Base-by-base conservation (phyloP, 2,329 filamentous ascomycete species). In the Dactylonectria estremocensis region DNA sequence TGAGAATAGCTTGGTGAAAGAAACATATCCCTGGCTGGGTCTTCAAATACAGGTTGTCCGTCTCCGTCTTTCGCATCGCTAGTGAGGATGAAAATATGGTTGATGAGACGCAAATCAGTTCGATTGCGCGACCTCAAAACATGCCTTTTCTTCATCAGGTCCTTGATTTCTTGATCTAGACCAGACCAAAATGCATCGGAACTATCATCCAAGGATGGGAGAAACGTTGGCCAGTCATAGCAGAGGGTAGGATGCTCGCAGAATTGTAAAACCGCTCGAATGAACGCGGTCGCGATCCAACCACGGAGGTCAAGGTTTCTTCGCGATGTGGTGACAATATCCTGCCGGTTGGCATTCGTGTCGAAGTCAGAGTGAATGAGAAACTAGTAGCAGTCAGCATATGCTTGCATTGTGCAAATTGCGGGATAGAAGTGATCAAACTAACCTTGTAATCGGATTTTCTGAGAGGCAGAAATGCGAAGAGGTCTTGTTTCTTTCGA, bases 331-430 rank as follows among this genome's bases (percentile, higher is more conserved):
- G 63, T 65, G 2, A 68, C 55, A 9, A 74, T 69, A 16, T 65
- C 58, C 18, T 72, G 52, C 4, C 69, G 68, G 2, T 61, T 68
- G 18, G 62, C 64, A 18, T 67, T 67, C 1, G 68, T 66, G 8
- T 69, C 68, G 2, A 74, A 74, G 18, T 74, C 71, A 0, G 68
- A 68, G 1, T 74, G 64, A 14, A 74, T 72, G 3, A 69, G 59
- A 13, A 73, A 74, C 72, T 74, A 54, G 20, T 11, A 7, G 45
- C 2, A 8, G n/a, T 71, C 18, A 68, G 62, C 1, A 5, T 5
- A 5, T 5, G 2, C 16, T 64, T 35, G 20, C 35, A 13, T 35
- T 55, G 24, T 48, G 20, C 14, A 20, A 40, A n/a, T 50, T 43
- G 31, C 14, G 28, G 22, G 13, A 50, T 40, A 35, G 33, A 3